Base-by-base conservation (phyloP, 352 stramenopile genomes). In the Phytophthora sp. region DNA sequence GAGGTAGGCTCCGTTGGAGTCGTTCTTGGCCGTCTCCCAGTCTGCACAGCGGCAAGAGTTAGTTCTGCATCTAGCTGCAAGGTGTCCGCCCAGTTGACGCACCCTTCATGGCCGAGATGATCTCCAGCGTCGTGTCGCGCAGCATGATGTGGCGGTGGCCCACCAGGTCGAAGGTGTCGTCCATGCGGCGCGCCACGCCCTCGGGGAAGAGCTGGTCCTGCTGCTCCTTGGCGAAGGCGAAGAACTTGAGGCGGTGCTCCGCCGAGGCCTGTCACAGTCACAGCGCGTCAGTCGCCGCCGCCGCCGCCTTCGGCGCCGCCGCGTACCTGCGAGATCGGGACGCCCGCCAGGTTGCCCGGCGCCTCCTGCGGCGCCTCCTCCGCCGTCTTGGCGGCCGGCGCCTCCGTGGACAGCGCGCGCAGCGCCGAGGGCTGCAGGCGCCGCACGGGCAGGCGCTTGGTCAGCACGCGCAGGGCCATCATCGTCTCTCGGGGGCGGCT, bases 111-210 rank as follows among this genome's bases (percentile, higher is more conserved):
- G 61, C 42, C 27, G 69, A 80, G 37, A 96, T 82, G 49, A 96
- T 88, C 63, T 90, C 54, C 49, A 90, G 67, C 49, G 82, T 89
- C 28, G 71, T 82, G 57, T 96, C 82, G 41, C 87, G 84, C 58
- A 96, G 71, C 87, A 96, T 92, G 32, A 94, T 77, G 70, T 96
- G 87, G 54, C 84, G 75, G 60, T 94, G 84, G 45, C 85, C 85
- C 34, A 94, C 65, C 26, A 96, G 82, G 41, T 94, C 87, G 57
- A 96, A 96, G 20, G 80, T 88, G 28, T 81, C 65, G 45, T 94
- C 83, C 62, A 88, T 82, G 70, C 84, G 87, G 37, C 82, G 82
- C 61, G 62, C 74, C 31, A 95, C 74, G 27, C 84, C 85, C 71
- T 93, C 82, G 10, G 87, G 84, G 51, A 94, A 72, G 37, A 88